Evolutionary conservation across 768 basidiomycete species (phyloP).

Genomic region (Dacryopinax spathularia): DNA sequence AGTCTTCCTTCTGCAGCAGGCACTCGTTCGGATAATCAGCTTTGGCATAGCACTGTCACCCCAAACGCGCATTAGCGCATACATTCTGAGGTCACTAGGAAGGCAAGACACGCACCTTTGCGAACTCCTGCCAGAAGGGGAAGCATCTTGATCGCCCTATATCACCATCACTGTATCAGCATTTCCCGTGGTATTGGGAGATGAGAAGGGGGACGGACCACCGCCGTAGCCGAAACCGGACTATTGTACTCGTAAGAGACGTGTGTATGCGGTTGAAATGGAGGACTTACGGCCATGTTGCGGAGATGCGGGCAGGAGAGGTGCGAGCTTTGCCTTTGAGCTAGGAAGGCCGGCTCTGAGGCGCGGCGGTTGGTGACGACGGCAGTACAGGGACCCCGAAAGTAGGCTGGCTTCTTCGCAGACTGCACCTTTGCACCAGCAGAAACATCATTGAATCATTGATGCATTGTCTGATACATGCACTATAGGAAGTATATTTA

Average conservation of each 20-base stretch:
- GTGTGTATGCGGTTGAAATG: background rate
- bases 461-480: too few relatives aligned
- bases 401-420: too few relatives aligned
- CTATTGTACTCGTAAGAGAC: slow-evolving; percentile 24
- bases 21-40: slow-evolving; percentile 66
- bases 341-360: too few relatives aligned
- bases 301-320: too few relatives aligned
- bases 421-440: too few relatives aligned
- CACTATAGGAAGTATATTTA: too few relatives aligned
- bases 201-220: slow-evolving; percentile 28
- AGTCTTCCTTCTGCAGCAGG: slow-evolving; percentile 59
- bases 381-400: too few relatives aligned
- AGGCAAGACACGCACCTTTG: slow-evolving; percentile 34
- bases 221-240: slow-evolving; percentile 54
- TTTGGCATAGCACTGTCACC: slow-evolving; percentile 62
- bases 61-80: background rate
- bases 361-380: too few relatives aligned
- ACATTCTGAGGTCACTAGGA: background rate
- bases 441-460: too few relatives aligned
- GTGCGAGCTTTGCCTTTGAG: too few relatives aligned
- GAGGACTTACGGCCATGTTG: slow-evolving; percentile 29
- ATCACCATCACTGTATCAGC: slow-evolving; percentile 3
- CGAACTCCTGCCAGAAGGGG: slow-evolving; percentile 82
- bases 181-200: background rate
- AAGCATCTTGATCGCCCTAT: slow-evolving; percentile 77